phyloP scores from a whole-genome alignment of 331 rosid genomes.

The Acacia concinna region DNA sequence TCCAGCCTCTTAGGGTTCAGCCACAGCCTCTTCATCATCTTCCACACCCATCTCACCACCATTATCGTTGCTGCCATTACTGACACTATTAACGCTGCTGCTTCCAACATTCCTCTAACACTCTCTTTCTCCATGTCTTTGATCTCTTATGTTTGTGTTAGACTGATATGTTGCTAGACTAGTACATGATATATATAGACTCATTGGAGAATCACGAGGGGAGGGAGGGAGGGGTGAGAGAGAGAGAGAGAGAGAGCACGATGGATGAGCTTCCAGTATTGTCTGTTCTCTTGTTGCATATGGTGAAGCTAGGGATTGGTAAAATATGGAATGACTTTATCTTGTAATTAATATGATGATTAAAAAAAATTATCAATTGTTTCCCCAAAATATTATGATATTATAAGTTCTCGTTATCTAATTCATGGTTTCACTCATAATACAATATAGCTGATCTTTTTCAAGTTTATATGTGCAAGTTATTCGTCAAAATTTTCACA shows the following conservation, averaged over 20 bases:
- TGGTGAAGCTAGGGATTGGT: background rate
- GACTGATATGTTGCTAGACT: background rate
- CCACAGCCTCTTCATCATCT: background rate
- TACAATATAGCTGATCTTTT: background rate
- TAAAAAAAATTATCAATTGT: no score
- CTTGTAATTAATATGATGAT: background rate
- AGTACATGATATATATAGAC: background rate
- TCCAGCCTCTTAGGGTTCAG: background rate
- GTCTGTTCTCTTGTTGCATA: background rate
- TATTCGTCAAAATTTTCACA: background rate
- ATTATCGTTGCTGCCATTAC: background rate
- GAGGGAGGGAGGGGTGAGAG: background rate
- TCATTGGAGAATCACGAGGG: background rate
- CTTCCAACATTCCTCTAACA: background rate
- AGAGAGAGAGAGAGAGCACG: no score
- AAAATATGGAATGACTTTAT: background rate
- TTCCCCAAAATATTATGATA: no score
- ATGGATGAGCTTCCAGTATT: background rate
- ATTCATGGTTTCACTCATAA: background rate
- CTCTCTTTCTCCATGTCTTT: background rate
- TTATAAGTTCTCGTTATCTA: background rate
- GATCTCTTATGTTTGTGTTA: background rate
- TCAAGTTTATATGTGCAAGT: background rate
- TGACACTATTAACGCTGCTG: background rate
- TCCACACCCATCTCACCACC: background rate